Evolutionary conservation across 2,329 filamentous ascomycete species (phyloP).

Genomic region (Stylonectria norvegica): DNA sequence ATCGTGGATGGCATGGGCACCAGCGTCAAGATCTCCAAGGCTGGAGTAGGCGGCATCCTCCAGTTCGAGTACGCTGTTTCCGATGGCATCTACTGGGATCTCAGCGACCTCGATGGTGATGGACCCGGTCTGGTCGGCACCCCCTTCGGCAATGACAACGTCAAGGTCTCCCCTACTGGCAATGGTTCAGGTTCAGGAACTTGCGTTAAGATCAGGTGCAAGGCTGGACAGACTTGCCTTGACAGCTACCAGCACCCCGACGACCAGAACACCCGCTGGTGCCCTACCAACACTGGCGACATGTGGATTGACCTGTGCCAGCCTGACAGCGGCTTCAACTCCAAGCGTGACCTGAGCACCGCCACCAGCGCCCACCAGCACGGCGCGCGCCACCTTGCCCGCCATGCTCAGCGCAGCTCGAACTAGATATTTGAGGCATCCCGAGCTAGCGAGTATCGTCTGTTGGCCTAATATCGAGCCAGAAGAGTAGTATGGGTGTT

Average conservation of each 20-base stretch:
- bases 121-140: neutral
- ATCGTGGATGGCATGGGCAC: neutral
- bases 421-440: too few species aligned
- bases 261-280: neutral
- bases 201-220: neutral
- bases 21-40: neutral
- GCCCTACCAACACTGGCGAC: neutral
- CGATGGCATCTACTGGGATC: neutral
- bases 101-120: constrained; percentile 1
- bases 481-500: too few species aligned
- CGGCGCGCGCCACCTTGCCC: neutral
- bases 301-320: constrained; percentile 1
- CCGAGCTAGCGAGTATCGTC: too few species aligned
- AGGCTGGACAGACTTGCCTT: neutral
- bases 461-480: too few species aligned
- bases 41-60: neutral
- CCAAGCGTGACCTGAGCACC: neutral
- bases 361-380: neutral
- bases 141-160: constrained; percentile 1
- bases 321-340: neutral
- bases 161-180: neutral
- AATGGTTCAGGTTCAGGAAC: neutral
- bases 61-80: neutral
- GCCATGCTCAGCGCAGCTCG: too few species aligned
- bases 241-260: constrained; percentile 1